Evolutionary conservation across 805 yeast genomes (phyloP).

Genomic region (Wickerhamiella occidentalis): DNA sequence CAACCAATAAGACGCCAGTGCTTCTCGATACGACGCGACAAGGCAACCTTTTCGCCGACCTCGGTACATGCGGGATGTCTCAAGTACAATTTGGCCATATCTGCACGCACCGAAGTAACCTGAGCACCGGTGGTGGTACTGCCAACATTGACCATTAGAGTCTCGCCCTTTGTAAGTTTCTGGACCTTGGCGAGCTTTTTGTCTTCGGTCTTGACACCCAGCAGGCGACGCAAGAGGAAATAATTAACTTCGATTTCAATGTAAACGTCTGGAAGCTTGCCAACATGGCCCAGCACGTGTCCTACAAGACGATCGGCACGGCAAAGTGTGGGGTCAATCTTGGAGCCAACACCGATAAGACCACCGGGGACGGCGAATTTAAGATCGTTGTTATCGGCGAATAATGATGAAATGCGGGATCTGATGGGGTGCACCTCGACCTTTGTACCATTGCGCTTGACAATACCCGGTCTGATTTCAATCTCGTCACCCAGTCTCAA

Average conservation of each 20-base stretch:
- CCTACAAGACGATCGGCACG: slow-evolving; percentile 99
- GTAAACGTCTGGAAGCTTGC: slow-evolving; percentile 88
- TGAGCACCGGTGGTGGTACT: slow-evolving; percentile 99
- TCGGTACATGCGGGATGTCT: slow-evolving; percentile 99
- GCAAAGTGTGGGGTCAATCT: slow-evolving; percentile 96
- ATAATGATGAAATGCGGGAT: slow-evolving; percentile 84
- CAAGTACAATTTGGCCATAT: slow-evolving; percentile 94
- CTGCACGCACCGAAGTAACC: slow-evolving; percentile 95
- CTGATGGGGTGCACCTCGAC: slow-evolving; percentile 93
- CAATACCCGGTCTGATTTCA: slow-evolving; percentile 98
- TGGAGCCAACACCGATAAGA: slow-evolving; percentile 97
- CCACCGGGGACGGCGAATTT: slow-evolving; percentile 99
- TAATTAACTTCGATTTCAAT: slow-evolving; percentile 96
- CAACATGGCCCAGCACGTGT: slow-evolving; percentile 97
- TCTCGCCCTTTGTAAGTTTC: slow-evolving; percentile 87
- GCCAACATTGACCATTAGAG: slow-evolving; percentile 97
- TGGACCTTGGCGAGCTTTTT: slow-evolving; percentile 94
- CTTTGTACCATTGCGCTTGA: slow-evolving; percentile 78
- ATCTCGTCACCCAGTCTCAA: slow-evolving; percentile 95
- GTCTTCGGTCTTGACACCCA: slow-evolving; percentile 97
- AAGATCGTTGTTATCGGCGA: slow-evolving; percentile 95
- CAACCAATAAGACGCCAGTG: slow-evolving; percentile 99
- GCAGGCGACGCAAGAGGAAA: slow-evolving; percentile 86
- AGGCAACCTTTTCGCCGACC: slow-evolving; percentile 93
- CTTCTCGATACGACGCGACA: slow-evolving; percentile 97